Evolutionary conservation across 129 eudicot genomes (phyloP).

Genomic region (Saussurea involucrata): DNA sequence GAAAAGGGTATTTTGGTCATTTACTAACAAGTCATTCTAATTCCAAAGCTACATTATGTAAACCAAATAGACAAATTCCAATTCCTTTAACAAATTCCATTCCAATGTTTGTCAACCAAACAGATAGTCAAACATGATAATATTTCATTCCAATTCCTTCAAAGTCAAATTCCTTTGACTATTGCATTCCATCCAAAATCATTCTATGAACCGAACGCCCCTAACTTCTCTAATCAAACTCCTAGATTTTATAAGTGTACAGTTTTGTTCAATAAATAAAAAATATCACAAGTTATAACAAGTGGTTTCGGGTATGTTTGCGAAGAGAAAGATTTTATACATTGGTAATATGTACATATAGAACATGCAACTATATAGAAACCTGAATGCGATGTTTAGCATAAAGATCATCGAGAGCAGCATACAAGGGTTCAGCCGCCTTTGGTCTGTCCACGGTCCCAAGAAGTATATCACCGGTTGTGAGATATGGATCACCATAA

Average conservation of each 20-base stretch:
- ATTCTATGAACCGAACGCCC: no score
- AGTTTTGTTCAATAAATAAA: background rate
- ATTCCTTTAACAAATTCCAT: no score
- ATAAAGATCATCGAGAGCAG: constrained; percentile 67
- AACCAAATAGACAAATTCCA: no score
- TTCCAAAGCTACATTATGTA: no score
- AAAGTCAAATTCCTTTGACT: no score
- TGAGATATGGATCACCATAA: constrained; percentile 95
- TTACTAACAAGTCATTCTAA: no score
- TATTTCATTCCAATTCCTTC: no score
- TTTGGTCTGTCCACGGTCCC: constrained; percentile 88
- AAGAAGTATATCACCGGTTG: constrained; percentile 77
- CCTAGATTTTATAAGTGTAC: background rate
- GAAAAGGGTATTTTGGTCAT: no score
- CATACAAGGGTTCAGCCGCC: constrained; percentile 92
- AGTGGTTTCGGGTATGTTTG: background rate
- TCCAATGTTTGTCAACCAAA: no score
- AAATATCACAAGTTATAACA: background rate
- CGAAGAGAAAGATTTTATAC: background rate
- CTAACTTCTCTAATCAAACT: background rate
- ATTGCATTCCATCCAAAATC: no score
- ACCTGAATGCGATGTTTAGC: constrained; percentile 21
- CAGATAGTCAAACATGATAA: no score
- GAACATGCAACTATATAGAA: background rate
- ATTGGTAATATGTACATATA: constrained; percentile 16